Base-by-base conservation (phyloP, 73 alveolate genomes). In the Paramecium pentaurelia region DNA sequence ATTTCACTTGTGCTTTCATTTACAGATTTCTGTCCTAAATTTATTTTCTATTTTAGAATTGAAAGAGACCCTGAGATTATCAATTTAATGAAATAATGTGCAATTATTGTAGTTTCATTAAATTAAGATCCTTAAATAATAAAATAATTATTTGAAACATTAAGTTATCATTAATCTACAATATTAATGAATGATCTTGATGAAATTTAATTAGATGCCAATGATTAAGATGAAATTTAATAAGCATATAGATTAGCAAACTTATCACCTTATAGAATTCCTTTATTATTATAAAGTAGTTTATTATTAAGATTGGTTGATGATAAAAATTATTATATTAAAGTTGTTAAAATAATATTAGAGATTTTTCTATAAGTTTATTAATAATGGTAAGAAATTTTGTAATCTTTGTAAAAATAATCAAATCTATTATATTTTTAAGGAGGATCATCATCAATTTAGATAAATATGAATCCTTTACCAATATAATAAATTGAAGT, bases 91-190 rank as follows among this genome's bases (percentile, higher is more conserved):
- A 40, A 64, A 64, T 4, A 28, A 64, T 34, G 42, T 12, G 47
- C 30, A 28, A 64, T 64, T 27, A 64, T 64, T 32, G 45, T 64
- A 1, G 51, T 28, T 1, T 2, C 47, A 11, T 64, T 64, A 32
- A 64, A 64, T 14, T 64, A 64, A 64, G 84, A 64, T 11, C 47
- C 84, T 0, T 18, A 64, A 28, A 28, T 64, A 28, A 32, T 64
- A 64, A 64, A 64, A 64, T 28, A 64, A 64, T 14, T 64, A 11
- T 64, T 64, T 64, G 84, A 64, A 64, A 64, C 84, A 11, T 14
- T 64, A 64, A 64, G 84, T 64, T 64, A 64, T 64, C 84, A 64
- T 64, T 34, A 64, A 18, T 64, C 84, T 14, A 32, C 84, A 64
- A 64, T 64, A 28, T 64, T 64, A 12, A 64, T 64, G 84, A 64